These are phyloP conservation scores for Metschnikowia drakensbergensis DNA, from an alignment of 805 yeast species.

Conservation along the genomic window DNA sequence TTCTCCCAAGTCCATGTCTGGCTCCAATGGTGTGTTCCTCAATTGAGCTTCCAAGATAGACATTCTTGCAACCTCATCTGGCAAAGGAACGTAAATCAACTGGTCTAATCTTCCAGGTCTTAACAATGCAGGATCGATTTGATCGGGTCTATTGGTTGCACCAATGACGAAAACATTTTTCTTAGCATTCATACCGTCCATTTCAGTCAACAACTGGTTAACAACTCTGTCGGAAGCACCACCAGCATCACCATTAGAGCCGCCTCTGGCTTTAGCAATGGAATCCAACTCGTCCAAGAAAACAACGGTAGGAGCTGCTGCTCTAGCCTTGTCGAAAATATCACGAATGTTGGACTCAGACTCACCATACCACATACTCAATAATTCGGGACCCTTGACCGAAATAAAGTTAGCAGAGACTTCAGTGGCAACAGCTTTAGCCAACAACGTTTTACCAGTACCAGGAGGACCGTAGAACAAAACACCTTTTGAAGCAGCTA, in stretches of 20 bases:
- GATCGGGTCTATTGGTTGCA: constrained; percentile 99
- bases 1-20: constrained; percentile 83
- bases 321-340: constrained; percentile 96
- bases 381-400: constrained; percentile 93
- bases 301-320: constrained; percentile 99
- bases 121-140: constrained; percentile 95
- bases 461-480: constrained; percentile 99
- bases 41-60: constrained; percentile 93
- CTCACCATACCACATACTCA: constrained; percentile 99
- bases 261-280: constrained; percentile 96
- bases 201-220: constrained; percentile 91
- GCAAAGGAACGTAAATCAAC: constrained; percentile 96
- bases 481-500: constrained; percentile 97
- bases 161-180: constrained; percentile 98
- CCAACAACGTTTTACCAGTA: constrained; percentile 98
- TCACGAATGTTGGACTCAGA: constrained; percentile 96
- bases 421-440: constrained; percentile 99
- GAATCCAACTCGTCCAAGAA: constrained; percentile 98
- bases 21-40: constrained; percentile 97
- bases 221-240: constrained; percentile 97
- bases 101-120: constrained; percentile 99
- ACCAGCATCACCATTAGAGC: constrained; percentile 68
- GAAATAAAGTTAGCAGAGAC: constrained; percentile 97
- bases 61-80: constrained; percentile 91
- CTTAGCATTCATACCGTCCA: constrained; percentile 99